phyloP scores from a whole-genome alignment of 768 basidiomycete genomes.

The Suillus occidentalis region DNA sequence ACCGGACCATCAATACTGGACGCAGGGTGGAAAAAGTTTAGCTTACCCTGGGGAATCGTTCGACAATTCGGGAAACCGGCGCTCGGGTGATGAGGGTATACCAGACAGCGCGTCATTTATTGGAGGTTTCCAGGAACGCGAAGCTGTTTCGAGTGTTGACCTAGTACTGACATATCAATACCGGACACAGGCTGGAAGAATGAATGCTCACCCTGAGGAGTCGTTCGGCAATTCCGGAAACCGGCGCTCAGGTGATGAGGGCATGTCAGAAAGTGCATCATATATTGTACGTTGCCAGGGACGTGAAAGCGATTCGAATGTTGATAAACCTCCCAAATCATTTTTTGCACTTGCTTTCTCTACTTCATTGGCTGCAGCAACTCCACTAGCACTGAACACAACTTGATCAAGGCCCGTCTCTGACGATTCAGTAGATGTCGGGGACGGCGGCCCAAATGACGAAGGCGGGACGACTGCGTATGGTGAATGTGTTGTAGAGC shows the following conservation, averaged over 20 bases:
- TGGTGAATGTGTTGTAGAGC: constrained; percentile 43
- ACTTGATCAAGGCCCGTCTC: constrained; percentile 46
- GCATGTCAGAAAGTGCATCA: constrained; percentile 21
- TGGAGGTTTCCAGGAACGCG: constrained; percentile 15
- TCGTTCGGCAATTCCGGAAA: constrained; percentile 15
- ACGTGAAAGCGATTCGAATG: constrained; percentile 21
- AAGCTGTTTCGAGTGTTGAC: constrained; percentile 14
- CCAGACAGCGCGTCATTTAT: constrained; percentile 20
- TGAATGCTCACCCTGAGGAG: constrained; percentile 19
- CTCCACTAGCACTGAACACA: constrained; percentile 18
- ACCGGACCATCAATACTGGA: constrained; percentile 3
- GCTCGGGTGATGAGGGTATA: constrained; percentile 11
- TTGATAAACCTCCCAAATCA: constrained; percentile 27
- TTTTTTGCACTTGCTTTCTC: constrained; percentile 7
- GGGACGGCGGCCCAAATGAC: constrained; percentile 74
- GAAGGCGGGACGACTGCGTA: constrained; percentile 71
- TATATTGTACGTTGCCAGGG: constrained; percentile 16
- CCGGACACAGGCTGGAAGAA: not conserved
- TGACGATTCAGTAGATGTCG: constrained; percentile 66
- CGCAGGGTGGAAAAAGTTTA: not conserved
- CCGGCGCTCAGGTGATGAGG: constrained; percentile 9
- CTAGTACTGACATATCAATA: constrained; percentile 5
- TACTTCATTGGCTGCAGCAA: not conserved
- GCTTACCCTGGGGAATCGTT: constrained; percentile 22
- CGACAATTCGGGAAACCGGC: constrained; percentile 16